Conservation (phyloP, 805 yeast genomes). For the Saturnispora quitensis region DNA sequence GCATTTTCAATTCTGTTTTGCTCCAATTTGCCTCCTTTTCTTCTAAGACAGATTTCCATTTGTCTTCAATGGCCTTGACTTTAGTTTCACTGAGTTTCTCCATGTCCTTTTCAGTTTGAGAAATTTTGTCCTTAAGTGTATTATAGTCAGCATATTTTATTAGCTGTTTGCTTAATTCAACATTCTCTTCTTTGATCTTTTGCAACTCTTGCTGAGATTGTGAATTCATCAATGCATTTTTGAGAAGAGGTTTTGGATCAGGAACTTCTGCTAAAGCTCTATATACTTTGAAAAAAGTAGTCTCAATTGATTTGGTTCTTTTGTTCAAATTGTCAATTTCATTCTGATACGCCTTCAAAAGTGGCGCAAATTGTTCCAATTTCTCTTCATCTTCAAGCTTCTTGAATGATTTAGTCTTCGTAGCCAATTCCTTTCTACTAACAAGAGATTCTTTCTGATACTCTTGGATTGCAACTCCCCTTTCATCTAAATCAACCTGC, state of each 20-base stretch:
- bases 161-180: constrained; percentile 46
- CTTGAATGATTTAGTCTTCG: constrained; percentile 78
- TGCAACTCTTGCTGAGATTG: constrained; percentile 38
- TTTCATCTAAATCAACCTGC: constrained; percentile 65
- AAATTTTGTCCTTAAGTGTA: constrained; percentile 52
- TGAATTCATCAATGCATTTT: constrained; percentile 58
- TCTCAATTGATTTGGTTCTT: constrained; percentile 67
- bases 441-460: constrained; percentile 59
- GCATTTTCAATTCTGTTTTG: constrained; percentile 43
- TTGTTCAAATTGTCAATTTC: constrained; percentile 79
- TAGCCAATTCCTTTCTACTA: constrained; percentile 68
- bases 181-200: constrained; percentile 41
- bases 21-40: constrained; percentile 69
- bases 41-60: constrained; percentile 54
- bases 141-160: constrained; percentile 71
- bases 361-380: constrained; percentile 51
- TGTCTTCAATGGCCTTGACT: constrained; percentile 65
- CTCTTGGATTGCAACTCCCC: constrained; percentile 63
- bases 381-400: constrained; percentile 62
- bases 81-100: constrained; percentile 45
- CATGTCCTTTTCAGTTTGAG: constrained; percentile 51
- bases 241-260: constrained; percentile 78
- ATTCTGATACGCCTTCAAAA: constrained; percentile 71
- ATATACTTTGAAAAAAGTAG: constrained; percentile 65
- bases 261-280: constrained; percentile 80